Conservation (phyloP, 176 grass and related monocot genomes). For the Chrysopogon serrulatus region DNA sequence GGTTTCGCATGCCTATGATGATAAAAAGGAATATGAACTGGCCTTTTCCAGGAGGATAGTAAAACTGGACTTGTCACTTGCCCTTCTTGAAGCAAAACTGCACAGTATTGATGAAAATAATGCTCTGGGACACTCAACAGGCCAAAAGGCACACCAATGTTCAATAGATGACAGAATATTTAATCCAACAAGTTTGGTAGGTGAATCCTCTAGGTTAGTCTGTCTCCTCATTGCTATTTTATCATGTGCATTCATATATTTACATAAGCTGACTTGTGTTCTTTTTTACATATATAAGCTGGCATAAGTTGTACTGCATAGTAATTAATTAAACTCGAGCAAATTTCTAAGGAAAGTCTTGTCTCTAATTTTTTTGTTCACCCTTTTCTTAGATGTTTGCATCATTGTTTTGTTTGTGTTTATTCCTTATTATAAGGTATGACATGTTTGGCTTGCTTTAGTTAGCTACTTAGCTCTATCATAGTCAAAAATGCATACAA, state of each 20-base stretch:
- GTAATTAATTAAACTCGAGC: not conserved
- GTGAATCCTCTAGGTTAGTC: conserved; percentile 43
- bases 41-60: too few species aligned
- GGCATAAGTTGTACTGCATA: not conserved
- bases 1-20: not conserved
- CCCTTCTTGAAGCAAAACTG: too few species aligned
- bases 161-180: not conserved
- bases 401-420: not conserved
- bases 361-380: not conserved
- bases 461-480: not conserved
- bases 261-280: not conserved
- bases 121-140: not conserved
- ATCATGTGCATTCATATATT: not conserved
- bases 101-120: not conserved
- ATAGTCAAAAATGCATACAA: not conserved
- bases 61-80: too few species aligned
- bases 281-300: not conserved
- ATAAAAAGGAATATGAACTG: too few species aligned
- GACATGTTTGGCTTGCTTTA: not conserved
- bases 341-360: not conserved
- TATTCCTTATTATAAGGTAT: not conserved
- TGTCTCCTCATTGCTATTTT: not conserved
- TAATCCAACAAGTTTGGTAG: not conserved
- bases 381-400: not conserved
- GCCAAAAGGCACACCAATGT: not conserved